Percentiles rank a stretch among this genome's conserved stretches.
These are phyloP conservation scores for Wickerhamiella occidentalis DNA, from an alignment of 805 yeast species.

Conservation along the genomic window DNA sequence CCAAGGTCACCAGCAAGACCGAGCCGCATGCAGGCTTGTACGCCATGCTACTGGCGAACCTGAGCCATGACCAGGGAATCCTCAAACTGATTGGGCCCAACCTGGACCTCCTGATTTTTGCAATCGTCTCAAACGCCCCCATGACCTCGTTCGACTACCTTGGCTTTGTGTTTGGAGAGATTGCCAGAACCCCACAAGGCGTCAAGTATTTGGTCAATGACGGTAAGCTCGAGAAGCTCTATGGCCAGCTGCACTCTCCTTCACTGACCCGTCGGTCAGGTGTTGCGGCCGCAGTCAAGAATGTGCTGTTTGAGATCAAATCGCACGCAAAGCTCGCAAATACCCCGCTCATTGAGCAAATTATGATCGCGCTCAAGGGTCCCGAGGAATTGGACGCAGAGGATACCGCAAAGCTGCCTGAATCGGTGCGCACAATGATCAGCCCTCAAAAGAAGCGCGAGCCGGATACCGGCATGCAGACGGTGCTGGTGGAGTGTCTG, in stretches of 20 bases:
- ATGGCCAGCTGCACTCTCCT: conserved; percentile 72
- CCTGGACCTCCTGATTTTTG: conserved; percentile 46
- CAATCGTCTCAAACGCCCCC: conserved; percentile 72
- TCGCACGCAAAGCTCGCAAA: conserved; percentile 48
- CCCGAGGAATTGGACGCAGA: conserved; percentile 66
- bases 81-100: conserved; percentile 35
- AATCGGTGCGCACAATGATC: conserved; percentile 59
- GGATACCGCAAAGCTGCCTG: conserved; percentile 79
- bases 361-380: conserved; percentile 69
- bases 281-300: conserved; percentile 84
- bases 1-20: conserved; percentile 34
- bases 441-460: conserved; percentile 70
- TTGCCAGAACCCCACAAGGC: conserved; percentile 50
- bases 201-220: conserved; percentile 59
- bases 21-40: conserved; percentile 67
- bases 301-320: conserved; percentile 68
- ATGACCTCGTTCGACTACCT: conserved; percentile 76
- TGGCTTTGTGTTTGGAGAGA: conserved; percentile 79
- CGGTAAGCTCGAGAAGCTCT: conserved; percentile 65
- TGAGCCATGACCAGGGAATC: conserved; percentile 66
- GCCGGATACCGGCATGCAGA: conserved; percentile 46
- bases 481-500: conserved; percentile 67
- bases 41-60: conserved; percentile 72
- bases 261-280: conserved; percentile 77
- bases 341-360: conserved; percentile 68